Evolutionary conservation across 345 rosid species (phyloP), one percentile per base, ranked within the genome.

Genomic region (Acer negundo): DNA sequence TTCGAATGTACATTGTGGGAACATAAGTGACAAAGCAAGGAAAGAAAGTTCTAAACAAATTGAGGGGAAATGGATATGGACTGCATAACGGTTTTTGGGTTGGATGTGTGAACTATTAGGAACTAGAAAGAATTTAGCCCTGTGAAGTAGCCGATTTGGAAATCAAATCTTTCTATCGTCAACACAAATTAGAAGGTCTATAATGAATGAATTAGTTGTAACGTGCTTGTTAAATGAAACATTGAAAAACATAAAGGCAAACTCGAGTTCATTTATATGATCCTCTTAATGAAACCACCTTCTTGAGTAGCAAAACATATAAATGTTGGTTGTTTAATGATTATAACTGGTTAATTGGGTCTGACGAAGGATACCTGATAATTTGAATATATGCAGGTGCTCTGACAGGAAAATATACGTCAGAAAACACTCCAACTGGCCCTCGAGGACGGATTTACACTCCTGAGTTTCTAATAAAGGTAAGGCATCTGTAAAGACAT

Each of bases 371-470:
- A 11, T 22, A 61, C 3, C 40, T 1, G n/a, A 47, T 19, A 31
- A 47, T 53, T 38, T 61, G 46, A 72, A 73, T 31, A 46, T 79
- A 15, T 75, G 77, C 86, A 96, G 97, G 98, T 75, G 92, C 85
- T 81, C 92, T 96, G 12, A 96, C 99, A 1, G 99, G 99, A 79
- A 96, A 96, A 82, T 96, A 94, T 82, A 92, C 91, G 15, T 95
- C 97, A 66, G 89, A 90, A 77, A 96, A 91, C 78, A 92, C 91
- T 67, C 98, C 97, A 26, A 81, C 90, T 9, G 99, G 99, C 28
- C 97, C 98, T 77, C 92, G 98, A 17, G 88, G 90, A 75, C 83
- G 59, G 82, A 87, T 96, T 64, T 96, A 96, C 80, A 91, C 97
- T 65, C 89, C 89, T 2, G 94, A 94, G 73, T 85, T 89, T 79